Evolutionary conservation across 495 filamentous ascomycete genomes (phyloP).

Genomic region (Collariella sp.): DNA sequence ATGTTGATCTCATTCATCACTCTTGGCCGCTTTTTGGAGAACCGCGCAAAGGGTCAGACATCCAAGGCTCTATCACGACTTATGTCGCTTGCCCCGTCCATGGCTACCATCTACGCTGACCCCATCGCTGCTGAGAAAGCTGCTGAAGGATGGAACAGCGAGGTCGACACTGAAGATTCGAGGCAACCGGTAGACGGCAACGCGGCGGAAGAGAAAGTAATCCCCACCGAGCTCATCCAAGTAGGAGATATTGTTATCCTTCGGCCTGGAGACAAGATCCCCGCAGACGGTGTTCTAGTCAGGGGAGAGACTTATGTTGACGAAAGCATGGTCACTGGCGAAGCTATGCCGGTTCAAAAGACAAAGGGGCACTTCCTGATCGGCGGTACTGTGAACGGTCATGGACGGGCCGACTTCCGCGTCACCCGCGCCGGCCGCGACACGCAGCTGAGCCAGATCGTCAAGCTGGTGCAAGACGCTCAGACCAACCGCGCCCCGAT

Average conservation of each 20-base stretch:
- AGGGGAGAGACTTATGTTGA: constrained; percentile 88
- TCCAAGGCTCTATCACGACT: constrained; percentile 89
- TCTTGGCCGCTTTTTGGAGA: constrained; percentile 86
- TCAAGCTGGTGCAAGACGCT: constrained; percentile 91
- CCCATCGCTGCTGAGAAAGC: constrained; percentile 88
- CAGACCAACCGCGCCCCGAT: constrained; percentile 93
- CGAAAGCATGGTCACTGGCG: constrained; percentile 98
- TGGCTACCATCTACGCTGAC: constrained; percentile 97
- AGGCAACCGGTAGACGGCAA: constrained; percentile 44
- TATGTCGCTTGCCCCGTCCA: constrained; percentile 92
- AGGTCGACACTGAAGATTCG: constrained; percentile 29
- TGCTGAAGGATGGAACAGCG: constrained; percentile 63
- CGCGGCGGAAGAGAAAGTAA: constrained; percentile 66
- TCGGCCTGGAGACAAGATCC: constrained; percentile 91
- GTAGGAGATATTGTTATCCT: constrained; percentile 90
- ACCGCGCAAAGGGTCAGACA: constrained; percentile 91
- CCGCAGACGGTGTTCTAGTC: constrained; percentile 82
- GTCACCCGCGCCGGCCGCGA: constrained; percentile 90
- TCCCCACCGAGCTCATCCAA: constrained; percentile 91
- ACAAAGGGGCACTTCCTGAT: constrained; percentile 69
- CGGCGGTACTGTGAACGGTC: constrained; percentile 94
- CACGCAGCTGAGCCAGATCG: constrained; percentile 95
- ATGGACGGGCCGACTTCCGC: constrained; percentile 82
- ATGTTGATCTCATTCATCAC: constrained; percentile 98
- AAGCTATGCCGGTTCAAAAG: constrained; percentile 89